Evolutionary conservation across 139 green algal species (phyloP).

Genomic region (Pseudopediastrum boryanum): DNA sequence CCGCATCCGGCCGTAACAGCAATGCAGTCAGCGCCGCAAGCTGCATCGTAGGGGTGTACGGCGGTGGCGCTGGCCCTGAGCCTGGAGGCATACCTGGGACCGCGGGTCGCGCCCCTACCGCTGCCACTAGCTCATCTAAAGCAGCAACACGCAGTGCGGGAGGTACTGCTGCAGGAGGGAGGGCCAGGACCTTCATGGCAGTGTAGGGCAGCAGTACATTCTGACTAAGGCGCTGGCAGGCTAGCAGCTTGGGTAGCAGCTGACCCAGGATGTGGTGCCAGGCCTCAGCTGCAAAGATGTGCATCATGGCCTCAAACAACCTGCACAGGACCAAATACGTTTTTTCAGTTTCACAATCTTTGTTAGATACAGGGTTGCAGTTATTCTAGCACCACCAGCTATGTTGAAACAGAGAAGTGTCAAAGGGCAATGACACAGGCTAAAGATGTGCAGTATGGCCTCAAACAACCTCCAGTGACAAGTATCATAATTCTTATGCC

Average conservation of each 20-base stretch:
- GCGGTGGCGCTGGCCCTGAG: background rate
- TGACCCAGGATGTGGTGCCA: conserved; percentile 49
- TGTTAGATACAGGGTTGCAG: too few species aligned
- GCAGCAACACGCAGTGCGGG: conserved; percentile 9
- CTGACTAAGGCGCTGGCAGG: conserved; percentile 38
- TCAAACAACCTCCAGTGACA: background rate
- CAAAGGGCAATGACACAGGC: background rate
- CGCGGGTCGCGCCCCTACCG: background rate
- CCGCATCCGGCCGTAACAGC: conserved; percentile 9
- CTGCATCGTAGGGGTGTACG: conserved; percentile 7
- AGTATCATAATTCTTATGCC: background rate
- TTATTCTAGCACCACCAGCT: too few species aligned
- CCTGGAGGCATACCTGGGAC: background rate
- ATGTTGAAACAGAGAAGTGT: background rate
- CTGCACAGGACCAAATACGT: too few species aligned
- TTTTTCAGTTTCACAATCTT: too few species aligned
- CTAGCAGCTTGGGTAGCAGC: conserved; percentile 52
- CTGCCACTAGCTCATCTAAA: conserved; percentile 11
- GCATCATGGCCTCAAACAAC: conserved; percentile 14
- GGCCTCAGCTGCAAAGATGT: conserved; percentile 46
- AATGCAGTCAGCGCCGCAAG: background rate
- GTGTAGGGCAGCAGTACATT: conserved; percentile 25
- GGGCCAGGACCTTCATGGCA: background rate
- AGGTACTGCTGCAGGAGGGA: conserved; percentile 12
- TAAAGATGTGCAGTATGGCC: background rate